Evolutionary conservation across 2,329 filamentous ascomycete genomes (phyloP).

Genomic region (Didymella arachidicola): DNA sequence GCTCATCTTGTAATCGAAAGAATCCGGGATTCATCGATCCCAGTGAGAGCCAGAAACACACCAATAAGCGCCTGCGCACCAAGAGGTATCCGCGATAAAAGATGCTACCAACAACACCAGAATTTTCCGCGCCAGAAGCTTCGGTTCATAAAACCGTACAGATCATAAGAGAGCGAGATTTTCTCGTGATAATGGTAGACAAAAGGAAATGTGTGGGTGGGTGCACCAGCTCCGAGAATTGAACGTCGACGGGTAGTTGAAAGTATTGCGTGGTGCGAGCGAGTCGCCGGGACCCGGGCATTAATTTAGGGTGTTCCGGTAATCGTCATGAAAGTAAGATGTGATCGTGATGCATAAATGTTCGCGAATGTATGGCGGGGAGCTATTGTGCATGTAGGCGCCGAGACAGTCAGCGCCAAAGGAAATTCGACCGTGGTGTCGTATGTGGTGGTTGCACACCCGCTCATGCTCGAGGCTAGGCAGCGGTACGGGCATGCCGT

Average conservation of each 20-base stretch:
- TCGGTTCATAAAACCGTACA: constrained; percentile 27
- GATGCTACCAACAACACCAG: constrained; percentile 22
- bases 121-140: constrained; percentile 37
- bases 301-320: constrained; percentile 29
- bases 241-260: constrained; percentile 25
- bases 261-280: constrained; percentile 37
- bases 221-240: constrained; percentile 20
- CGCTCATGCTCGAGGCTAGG: constrained; percentile 32
- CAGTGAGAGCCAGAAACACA: constrained; percentile 23
- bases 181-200: constrained; percentile 38
- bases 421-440: constrained; percentile 28
- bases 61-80: constrained; percentile 34
- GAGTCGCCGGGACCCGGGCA: constrained; percentile 49
- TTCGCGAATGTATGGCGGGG: constrained; percentile 16
- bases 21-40: constrained; percentile 6
- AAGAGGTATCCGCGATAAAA: constrained; percentile 38
- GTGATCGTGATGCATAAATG: constrained; percentile 18
- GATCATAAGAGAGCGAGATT: constrained; percentile 39
- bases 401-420: constrained; percentile 32
- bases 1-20: constrained; percentile 2
- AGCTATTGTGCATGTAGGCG: constrained; percentile 12
- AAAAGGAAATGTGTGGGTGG: constrained; percentile 30
- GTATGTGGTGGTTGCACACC: constrained; percentile 37
- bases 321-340: constrained; percentile 19
- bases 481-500: constrained; percentile 27